Evolutionary conservation across 768 basidiomycete genomes (phyloP), one percentile per base, ranked within the genome.

Genomic region (Leccinum variicolor): DNA sequence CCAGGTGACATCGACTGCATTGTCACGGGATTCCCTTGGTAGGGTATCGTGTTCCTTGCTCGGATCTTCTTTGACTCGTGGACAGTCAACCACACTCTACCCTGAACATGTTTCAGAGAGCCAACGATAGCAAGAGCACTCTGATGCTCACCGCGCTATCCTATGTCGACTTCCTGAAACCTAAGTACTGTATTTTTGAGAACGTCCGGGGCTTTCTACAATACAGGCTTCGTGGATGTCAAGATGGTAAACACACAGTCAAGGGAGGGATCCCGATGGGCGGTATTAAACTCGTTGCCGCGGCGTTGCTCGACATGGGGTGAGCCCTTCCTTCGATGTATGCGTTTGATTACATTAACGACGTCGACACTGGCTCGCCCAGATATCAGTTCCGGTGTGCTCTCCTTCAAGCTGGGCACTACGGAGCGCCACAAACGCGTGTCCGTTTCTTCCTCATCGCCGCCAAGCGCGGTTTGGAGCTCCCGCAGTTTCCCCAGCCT

Each of bases 1-100:
- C 79, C 79, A 7, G 81, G 76, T 6, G 77, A 83, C 3, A 80
- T 89, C 53, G 81, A 90, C 52, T 77, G 84, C 28, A 76, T 92
- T 14, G 72, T 81, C 13, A 80, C 84, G 17, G 91, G 92, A 0
- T 89, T 92, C 61, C 91, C 91, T 34, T 93, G 91, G 90, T 86
- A 55, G 23, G 59, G 29, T 1, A 28, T 50, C 14, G 23, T 15
- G 14, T 8, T 46, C 39, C 26, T 48, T 48, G 26, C 17, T 48
- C 21, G 26, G 26, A 48, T 51, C 11, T 57, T 43, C 43, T n/a
- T 28, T 61, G 51, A 66, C 39, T 23, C 31, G 33, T n/a, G n/a
- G 14, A 43, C 56, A 91, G 89, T 66, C 90, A 91, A 69, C 80
- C 85, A 3, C 90, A 92, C 64, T 92, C 90, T 0, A 67, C 69